Evolutionary conservation across 352 stramenopile species (phyloP).

Genomic region (Phytopythium ostracodes): DNA sequence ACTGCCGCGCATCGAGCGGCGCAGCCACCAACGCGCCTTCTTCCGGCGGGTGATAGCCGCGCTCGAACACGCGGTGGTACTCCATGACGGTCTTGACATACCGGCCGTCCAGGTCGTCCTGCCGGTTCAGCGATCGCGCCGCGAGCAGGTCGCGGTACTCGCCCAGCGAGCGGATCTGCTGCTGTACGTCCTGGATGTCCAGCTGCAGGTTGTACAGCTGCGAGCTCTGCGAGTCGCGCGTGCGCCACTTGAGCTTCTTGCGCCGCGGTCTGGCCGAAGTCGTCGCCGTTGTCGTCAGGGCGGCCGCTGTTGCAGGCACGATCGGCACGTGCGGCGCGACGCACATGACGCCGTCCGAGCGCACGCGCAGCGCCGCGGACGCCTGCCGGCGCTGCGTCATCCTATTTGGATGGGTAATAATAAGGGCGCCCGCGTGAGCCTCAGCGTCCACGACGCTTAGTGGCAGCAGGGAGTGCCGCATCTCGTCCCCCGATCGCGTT

Average conservation of each 20-base stretch:
- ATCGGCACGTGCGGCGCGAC: constrained; percentile 5
- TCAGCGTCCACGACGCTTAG: background rate
- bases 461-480: background rate
- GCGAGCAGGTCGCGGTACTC: constrained; percentile 29
- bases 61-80: constrained; percentile 55
- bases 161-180: constrained; percentile 35
- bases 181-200: constrained; percentile 38
- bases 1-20: constrained; percentile 23
- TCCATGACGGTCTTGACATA: constrained; percentile 45
- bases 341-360: constrained; percentile 4
- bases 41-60: constrained; percentile 28
- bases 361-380: constrained; percentile 3
- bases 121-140: constrained; percentile 29
- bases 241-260: constrained; percentile 54
- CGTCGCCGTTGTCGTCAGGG: background rate
- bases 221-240: constrained; percentile 49
- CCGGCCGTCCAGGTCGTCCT: constrained; percentile 36
- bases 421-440: background rate
- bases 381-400: background rate
- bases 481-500: too few relatives aligned
- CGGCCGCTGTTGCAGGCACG: background rate
- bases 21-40: background rate
- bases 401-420: background rate
- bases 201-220: constrained; percentile 56
- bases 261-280: background rate